Base-by-base conservation (phyloP, 139 green algal genomes). In the Spirogloea muscicola region DNA sequence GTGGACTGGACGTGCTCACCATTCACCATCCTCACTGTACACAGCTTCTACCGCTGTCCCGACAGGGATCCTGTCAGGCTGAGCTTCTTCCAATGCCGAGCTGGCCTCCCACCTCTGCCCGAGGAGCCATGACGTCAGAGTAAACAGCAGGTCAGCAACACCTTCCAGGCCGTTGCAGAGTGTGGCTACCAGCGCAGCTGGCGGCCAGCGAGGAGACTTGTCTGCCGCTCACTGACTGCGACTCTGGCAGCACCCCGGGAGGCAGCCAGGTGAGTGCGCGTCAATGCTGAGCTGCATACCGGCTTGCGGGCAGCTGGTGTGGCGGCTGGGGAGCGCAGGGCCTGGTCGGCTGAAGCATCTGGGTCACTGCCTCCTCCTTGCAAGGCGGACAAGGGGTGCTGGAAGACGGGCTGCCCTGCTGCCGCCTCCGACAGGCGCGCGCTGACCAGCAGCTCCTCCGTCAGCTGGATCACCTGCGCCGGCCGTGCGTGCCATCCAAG, bases 381-480 rank as follows among this genome's bases (percentile, higher is more conserved):
- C 41, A 33, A 42, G 43, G 31, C 44, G 6, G 16, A 69, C 25
- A 21, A 31, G 21, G 0, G 34, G 33, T 2, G 18, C 16, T 10
- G 44, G 25, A 37, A 38, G 21, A 58, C 40, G 21, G 49, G 36
- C 18, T n/a, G 59, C 1, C 1, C 33, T 4, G 39, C 60, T n/a
- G 25, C 42, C 38, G n/a, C 13, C 1, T 38, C 25, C 60, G 46
- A 34, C 27, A 46, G 43, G 21, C 44, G 34, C 3, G 71, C 71
- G 39, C 27, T 31, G 16, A 13, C 43, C n/a, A 79, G 60, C 1
- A 79, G 60, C 2, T 79, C 70, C 70, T 75, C 57, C 5, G 70
- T 79, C 2, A 79, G 48, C 29, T 79, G 36, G 13, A 79, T 79
- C 18, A 76, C 67, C 67, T 76, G 67, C 48, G 4, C n/a, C n/a